Conservation (phyloP, 345 rosid genomes). For the rapeseed (Brassica napus) region Da-Ae NC_063451.1:20416501-20417000, state of each 20-base stretch:
- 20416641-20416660: constrained; percentile 25
- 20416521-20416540: neutral
- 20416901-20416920: constrained; percentile 34
- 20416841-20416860: constrained; percentile 42
- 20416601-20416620: constrained; percentile 33
- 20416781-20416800: constrained; percentile 13
- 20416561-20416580: neutral
- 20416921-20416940: constrained; percentile 45
- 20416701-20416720: constrained; percentile 26
- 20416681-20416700: constrained; percentile 45
- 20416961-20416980: constrained; percentile 39
- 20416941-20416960: constrained; percentile 38
- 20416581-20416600: neutral
- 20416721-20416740: constrained; percentile 37
- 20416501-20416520: neutral
- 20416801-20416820: constrained; percentile 37
- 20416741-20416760: constrained; percentile 32
- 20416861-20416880: constrained; percentile 43
- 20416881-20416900: constrained; percentile 28
- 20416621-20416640: constrained; percentile 29
- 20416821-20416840: constrained; percentile 44
- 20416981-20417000: constrained; percentile 33
- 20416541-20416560: neutral
- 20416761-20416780: constrained; percentile 1
- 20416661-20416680: constrained; percentile 33